These are phyloP conservation scores for Dryas alaskensis DNA, from an alignment of 306 rosid genomes.

Conservation along the genomic window DNA sequence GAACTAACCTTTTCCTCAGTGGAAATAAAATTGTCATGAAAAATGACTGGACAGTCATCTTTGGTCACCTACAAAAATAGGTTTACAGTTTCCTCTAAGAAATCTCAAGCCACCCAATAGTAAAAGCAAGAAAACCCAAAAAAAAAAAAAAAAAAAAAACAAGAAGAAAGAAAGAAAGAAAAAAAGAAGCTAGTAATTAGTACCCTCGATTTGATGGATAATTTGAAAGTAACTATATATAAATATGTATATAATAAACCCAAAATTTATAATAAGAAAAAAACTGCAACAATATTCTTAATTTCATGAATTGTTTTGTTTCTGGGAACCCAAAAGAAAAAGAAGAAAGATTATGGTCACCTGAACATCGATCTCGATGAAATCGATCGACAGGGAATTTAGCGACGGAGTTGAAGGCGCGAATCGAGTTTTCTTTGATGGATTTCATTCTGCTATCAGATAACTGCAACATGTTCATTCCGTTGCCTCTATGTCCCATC, in stretches of 20 bases:
- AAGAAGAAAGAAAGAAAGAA: slow-evolving; percentile 2
- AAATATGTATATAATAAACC: too few relatives aligned
- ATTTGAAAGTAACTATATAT: too few relatives aligned
- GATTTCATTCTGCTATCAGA: slow-evolving; percentile 53
- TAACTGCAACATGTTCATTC: slow-evolving; percentile 72
- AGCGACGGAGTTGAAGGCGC: slow-evolving; percentile 61
- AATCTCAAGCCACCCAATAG: slow-evolving; percentile 18
- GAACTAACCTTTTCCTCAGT: slow-evolving; percentile 52
- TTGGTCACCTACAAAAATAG: slow-evolving; percentile 73
- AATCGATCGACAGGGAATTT: slow-evolving; percentile 56
- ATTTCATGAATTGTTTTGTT: neutral
- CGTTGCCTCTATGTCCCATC: slow-evolving; percentile 75
- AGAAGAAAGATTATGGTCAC: slow-evolving; percentile 29
- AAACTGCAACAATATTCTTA: neutral
- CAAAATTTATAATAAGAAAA: too few relatives aligned
- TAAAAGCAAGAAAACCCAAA: slow-evolving; percentile 6
- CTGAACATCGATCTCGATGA: slow-evolving; percentile 84
- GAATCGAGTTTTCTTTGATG: slow-evolving; percentile 70
- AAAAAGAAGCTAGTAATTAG: slow-evolving; percentile 17
- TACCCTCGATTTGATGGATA: neutral
- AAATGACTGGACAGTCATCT: slow-evolving; percentile 78
- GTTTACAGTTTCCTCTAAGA: slow-evolving; percentile 15
- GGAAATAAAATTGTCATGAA: slow-evolving; percentile 63
- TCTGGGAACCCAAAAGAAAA: neutral
- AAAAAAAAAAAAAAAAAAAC: neutral